These are phyloP conservation scores for Trichoderma afroharzianum DNA, from an alignment of 2,329 filamentous ascomycete genomes.

Conservation along the genomic window DNA sequence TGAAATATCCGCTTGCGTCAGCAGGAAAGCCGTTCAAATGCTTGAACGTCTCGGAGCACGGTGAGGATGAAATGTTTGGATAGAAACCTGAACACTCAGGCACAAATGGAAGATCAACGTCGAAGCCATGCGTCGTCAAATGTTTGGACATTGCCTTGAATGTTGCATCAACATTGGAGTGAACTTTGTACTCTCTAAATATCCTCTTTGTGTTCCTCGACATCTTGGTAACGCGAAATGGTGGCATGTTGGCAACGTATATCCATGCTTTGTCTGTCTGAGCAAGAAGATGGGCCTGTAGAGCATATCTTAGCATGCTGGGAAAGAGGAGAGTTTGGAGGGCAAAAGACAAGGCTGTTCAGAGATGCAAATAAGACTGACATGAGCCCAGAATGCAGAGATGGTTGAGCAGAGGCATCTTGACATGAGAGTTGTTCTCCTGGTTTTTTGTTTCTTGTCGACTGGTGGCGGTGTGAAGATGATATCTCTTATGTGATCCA, in stretches of 20 bases:
- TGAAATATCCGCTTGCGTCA: slow-evolving; percentile 17
- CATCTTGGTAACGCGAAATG: slow-evolving; percentile 17
- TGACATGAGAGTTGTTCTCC: slow-evolving; percentile 1
- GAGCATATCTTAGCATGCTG: background rate
- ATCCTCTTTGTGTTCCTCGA: background rate
- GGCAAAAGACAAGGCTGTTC: background rate
- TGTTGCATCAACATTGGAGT: slow-evolving; percentile 6
- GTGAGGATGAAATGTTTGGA: slow-evolving; percentile 10
- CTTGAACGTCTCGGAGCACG: slow-evolving; percentile 12
- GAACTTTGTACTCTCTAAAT: slow-evolving; percentile 14
- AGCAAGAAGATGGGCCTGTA: slow-evolving; percentile 16
- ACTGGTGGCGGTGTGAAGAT: background rate
- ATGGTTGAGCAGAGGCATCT: slow-evolving; percentile 15
- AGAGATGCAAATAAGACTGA: background rate
- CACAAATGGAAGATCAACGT: slow-evolving; percentile 16
- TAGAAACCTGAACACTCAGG: slow-evolving; percentile 13
- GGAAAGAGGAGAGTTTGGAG: background rate
- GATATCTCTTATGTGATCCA: slow-evolving; percentile 1
- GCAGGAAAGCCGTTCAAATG: slow-evolving; percentile 7
- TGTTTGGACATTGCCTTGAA: slow-evolving; percentile 9
- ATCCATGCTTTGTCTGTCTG: slow-evolving; percentile 15
- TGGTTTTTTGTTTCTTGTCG: slow-evolving; percentile 1
- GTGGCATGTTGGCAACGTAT: slow-evolving; percentile 16
- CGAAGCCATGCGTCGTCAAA: background rate
- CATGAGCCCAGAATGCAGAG: slow-evolving; percentile 15